Evolutionary conservation across 2,329 filamentous ascomycete genomes (phyloP).

Genomic region (Scedosporium apiospermum): DNA sequence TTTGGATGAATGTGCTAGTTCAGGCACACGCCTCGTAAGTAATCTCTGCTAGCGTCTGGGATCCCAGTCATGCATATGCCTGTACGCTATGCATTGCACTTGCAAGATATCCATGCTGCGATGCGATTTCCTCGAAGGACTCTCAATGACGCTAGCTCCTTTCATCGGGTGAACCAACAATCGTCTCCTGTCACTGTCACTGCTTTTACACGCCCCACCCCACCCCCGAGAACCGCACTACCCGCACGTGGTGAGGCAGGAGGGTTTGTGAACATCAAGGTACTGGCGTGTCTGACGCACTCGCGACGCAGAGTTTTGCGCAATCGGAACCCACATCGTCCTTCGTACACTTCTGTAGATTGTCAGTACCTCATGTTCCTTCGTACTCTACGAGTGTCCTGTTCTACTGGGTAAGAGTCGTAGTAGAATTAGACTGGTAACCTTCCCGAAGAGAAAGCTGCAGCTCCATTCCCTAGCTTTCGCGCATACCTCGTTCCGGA

Average conservation of each 20-base stretch:
- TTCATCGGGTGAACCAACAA: no score
- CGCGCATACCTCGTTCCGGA: conserved; percentile 4
- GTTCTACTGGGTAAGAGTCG: not conserved
- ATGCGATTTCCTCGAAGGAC: not conserved
- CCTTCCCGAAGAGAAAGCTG: not conserved
- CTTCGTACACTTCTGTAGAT: no score
- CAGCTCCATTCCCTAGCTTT: not conserved
- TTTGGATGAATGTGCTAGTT: no score
- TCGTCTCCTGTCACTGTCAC: not conserved
- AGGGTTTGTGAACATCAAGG: not conserved
- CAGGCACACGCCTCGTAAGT: not conserved
- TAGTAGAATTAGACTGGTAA: not conserved
- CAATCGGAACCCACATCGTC: not conserved
- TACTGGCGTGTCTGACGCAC: not conserved
- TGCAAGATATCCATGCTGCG: not conserved
- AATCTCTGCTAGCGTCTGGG: not conserved
- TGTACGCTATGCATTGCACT: not conserved
- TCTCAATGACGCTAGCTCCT: no score
- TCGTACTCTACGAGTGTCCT: no score
- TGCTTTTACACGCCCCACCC: not conserved
- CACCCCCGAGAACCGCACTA: not conserved
- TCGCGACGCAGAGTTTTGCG: not conserved
- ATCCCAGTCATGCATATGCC: not conserved
- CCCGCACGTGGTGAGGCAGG: not conserved
- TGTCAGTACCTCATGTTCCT: no score